Conservation (phyloP, 495 filamentous ascomycete genomes). For the Cercophora newfieldiana region DNA sequence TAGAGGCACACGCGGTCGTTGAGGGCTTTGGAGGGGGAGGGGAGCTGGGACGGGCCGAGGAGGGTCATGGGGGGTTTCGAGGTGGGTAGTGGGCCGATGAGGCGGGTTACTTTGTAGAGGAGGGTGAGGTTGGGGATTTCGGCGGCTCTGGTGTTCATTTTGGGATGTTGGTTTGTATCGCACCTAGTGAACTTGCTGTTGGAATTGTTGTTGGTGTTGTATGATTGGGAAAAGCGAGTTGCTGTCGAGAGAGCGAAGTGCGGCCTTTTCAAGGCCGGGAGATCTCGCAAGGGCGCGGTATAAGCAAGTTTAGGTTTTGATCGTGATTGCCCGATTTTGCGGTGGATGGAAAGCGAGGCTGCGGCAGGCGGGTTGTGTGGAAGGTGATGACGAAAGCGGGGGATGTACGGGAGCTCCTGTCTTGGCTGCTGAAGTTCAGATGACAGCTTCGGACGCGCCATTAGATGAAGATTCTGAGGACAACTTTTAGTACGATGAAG, state of each 20-base stretch:
- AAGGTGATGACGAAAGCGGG: constrained; percentile 19
- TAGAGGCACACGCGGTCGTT: constrained; percentile 75
- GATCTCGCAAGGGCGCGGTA: neutral
- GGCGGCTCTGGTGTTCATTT: constrained; percentile 32
- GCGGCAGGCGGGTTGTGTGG: neutral
- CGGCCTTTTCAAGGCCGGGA: neutral
- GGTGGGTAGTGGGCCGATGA: constrained; percentile 29
- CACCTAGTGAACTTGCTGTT: constrained; percentile 1
- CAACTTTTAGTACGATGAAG: too few species aligned
- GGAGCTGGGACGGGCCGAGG: constrained; percentile 26
- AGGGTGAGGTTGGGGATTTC: constrained; percentile 66
- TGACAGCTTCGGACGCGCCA: too few species aligned
- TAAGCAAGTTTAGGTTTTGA: neutral
- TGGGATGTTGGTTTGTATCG: constrained; percentile 16
- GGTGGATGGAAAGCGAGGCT: constrained; percentile 1
- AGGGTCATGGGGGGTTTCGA: constrained; percentile 18
- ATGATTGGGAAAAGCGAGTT: neutral
- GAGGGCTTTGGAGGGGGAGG: constrained; percentile 49
- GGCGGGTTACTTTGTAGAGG: constrained; percentile 57
- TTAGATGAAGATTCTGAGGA: too few species aligned
- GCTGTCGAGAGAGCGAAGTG: neutral
- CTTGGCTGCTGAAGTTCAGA: neutral
- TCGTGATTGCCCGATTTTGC: neutral
- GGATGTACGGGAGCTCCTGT: constrained; percentile 8
- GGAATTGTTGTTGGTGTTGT: neutral